Percentiles rank a stretch among this genome's conserved stretches.
Evolutionary conservation across 768 basidiomycete genomes (phyloP).

Genomic region (Tubosaeta sp.): DNA sequence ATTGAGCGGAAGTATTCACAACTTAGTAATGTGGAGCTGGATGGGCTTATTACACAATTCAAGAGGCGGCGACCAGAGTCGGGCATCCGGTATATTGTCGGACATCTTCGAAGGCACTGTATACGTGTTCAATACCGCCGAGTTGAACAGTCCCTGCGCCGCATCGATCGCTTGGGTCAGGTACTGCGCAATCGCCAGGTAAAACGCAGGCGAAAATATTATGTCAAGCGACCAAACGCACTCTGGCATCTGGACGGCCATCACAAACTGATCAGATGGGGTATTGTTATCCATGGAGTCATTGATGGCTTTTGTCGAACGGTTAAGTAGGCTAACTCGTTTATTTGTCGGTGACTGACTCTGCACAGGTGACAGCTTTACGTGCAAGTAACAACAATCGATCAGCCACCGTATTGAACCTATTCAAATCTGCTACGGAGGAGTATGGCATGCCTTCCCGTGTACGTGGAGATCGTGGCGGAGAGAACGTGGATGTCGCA

Average conservation of each 20-base stretch:
- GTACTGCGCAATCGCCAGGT: neutral
- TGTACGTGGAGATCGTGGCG: conserved; percentile 28
- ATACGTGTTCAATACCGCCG: neutral
- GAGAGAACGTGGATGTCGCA: conserved; percentile 29
- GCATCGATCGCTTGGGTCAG: neutral
- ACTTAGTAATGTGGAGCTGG: neutral
- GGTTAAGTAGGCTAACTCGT: conserved; percentile 7
- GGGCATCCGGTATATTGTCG: neutral
- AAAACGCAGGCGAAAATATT: neutral
- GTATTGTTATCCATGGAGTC: conserved; percentile 19
- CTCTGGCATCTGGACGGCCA: conserved; percentile 24
- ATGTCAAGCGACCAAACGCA: neutral
- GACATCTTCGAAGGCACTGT: neutral
- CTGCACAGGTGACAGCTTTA: neutral
- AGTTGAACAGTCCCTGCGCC: neutral
- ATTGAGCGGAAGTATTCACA: neutral
- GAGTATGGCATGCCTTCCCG: conserved; percentile 22
- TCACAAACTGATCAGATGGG: conserved; percentile 25
- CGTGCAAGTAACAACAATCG: neutral
- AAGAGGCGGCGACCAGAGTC: neutral
- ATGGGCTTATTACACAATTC: neutral
- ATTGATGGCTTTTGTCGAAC: conserved; percentile 28
- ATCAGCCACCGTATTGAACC: neutral
- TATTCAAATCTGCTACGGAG: neutral
- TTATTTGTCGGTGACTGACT: no score